Base-by-base conservation (phyloP, 2,329 filamentous ascomycete species). In the Didymella keratinophila region DNA sequence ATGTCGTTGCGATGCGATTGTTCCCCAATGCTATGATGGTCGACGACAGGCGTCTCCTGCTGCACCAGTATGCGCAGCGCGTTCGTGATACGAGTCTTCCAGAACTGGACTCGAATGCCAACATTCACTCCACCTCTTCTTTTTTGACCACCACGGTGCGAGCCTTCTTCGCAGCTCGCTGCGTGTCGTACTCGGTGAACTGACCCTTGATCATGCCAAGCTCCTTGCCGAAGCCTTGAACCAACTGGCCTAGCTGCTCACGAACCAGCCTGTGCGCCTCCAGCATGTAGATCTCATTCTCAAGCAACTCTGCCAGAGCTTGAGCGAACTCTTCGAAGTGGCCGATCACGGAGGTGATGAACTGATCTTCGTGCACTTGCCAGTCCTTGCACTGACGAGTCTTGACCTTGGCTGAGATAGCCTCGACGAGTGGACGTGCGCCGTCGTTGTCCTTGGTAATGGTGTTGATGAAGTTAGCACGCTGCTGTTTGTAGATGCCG, bases 401-500 rank as follows among this genome's bases (percentile, higher is more conserved):
- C 18, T 47, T 50, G 14, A 66, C 14, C 3, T 57, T 23, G 0
- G 18, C 11, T 3, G 39, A 20, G 8, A 64, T 60, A 0, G 25
- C 47, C 7, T 55, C 32, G 18, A 56, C 1, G 2, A 65, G 37
- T 0, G 58, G 6, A 1, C 10, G 2, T 12, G 25, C 28, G 1
- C 18, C 6, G 18, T 41, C 14, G 18, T 46, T 46, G 1, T 2
- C 1, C 0, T 16, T 12, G 14, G 16, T 51, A 42, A 27, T 4
- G 0, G 27, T 36, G 9, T 4, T 21, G 27, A 43, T 34, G 5
- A 56, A 14, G 2, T 46, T 20, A 0, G 4, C 41, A 7, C 56
- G 50, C n/a, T 55, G 53, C 1, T 51, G 30, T 0, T 37, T n/a
- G 10, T 63, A 63, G 2, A 50, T 44, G 6, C 58, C 51, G 10